A percentile compares a stretch with the other conserved stretches of the same genome.
Conservation (phyloP, 106 monocot species). For the Acorus gramineus region DNA sequence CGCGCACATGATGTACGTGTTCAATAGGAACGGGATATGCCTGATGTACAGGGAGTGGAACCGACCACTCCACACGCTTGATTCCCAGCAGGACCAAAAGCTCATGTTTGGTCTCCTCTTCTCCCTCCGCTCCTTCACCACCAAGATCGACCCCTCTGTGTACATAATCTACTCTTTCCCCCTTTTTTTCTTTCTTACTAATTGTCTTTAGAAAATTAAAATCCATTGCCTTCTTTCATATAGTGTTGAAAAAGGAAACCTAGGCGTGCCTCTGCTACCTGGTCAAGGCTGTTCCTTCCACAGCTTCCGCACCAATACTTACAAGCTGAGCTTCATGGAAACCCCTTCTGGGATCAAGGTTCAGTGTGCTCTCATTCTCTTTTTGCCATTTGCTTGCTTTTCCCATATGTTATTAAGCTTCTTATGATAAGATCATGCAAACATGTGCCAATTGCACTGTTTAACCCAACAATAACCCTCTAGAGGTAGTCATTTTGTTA, state of each 20-base stretch:
- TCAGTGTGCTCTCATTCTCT: no score
- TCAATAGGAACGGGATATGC: constrained; percentile 85
- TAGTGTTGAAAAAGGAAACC: constrained; percentile 77
- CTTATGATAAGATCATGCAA: no score
- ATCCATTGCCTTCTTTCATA: background rate
- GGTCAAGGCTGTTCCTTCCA: constrained; percentile 94
- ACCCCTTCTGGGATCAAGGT: constrained; percentile 96
- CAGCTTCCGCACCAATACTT: constrained; percentile 87
- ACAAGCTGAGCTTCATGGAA: constrained; percentile 93
- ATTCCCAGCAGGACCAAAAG: constrained; percentile 85
- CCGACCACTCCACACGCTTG: constrained; percentile 80
- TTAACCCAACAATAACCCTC: no score
- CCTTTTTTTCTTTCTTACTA: background rate
- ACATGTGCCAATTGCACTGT: no score
- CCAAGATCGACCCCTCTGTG: constrained; percentile 93
- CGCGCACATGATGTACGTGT: constrained; percentile 81
- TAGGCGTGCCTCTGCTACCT: constrained; percentile 87
- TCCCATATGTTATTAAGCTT: no score
- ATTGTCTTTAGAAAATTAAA: background rate
- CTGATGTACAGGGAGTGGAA: constrained; percentile 89
- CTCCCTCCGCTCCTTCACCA: constrained; percentile 97
- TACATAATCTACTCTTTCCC: background rate
- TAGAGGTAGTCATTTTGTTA: no score
- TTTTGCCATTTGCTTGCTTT: no score
- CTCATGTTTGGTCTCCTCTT: constrained; percentile 99